Percentiles rank a stretch among this genome's conserved stretches.
These are phyloP conservation scores for Phanerodontia chrysosporium DNA, from an alignment of 768 basidiomycete genomes.

Conservation along the genomic window DNA sequence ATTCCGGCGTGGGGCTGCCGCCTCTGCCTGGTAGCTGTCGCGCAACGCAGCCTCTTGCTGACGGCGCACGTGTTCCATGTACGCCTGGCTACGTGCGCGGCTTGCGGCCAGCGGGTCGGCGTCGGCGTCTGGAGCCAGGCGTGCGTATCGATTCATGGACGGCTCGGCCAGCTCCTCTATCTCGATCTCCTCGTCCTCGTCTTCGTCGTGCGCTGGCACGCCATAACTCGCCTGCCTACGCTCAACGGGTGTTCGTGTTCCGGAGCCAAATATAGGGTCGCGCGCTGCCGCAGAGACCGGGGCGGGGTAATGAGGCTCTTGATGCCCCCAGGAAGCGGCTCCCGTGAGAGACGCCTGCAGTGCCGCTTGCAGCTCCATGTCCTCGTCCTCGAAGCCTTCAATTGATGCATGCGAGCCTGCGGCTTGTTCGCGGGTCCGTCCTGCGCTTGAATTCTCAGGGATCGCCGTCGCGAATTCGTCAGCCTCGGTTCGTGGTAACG, in stretches of 20 bases:
- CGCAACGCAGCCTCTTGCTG: slow-evolving; percentile 66
- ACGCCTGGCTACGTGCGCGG: slow-evolving; percentile 55
- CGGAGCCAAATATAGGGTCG: neutral
- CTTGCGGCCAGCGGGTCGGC: slow-evolving; percentile 62
- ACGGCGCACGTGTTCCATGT: slow-evolving; percentile 59
- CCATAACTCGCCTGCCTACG: slow-evolving; percentile 8
- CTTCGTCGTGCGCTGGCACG: neutral
- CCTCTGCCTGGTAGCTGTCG: slow-evolving; percentile 41
- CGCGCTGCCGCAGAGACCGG: neutral
- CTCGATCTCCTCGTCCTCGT: slow-evolving; percentile 10
- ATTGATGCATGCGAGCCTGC: slow-evolving; percentile 7
- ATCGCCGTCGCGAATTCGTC: slow-evolving; percentile 68
- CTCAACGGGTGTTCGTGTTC: slow-evolving; percentile 8
- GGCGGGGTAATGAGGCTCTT: neutral
- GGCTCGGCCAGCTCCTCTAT: slow-evolving; percentile 10
- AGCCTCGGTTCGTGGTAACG: slow-evolving; percentile 61
- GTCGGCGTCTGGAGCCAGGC: slow-evolving; percentile 14
- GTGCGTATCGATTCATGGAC: neutral
- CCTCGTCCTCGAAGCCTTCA: slow-evolving; percentile 71
- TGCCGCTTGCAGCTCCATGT: slow-evolving; percentile 83
- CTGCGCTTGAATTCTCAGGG: slow-evolving; percentile 36
- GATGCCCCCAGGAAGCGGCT: neutral
- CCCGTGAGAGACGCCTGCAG: slow-evolving; percentile 72
- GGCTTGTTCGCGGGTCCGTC: slow-evolving; percentile 12
- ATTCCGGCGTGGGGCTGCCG: slow-evolving; percentile 1